Evolutionary conservation across 805 yeast genomes (phyloP).

Genomic region (Grigorovia jiainica): DNA sequence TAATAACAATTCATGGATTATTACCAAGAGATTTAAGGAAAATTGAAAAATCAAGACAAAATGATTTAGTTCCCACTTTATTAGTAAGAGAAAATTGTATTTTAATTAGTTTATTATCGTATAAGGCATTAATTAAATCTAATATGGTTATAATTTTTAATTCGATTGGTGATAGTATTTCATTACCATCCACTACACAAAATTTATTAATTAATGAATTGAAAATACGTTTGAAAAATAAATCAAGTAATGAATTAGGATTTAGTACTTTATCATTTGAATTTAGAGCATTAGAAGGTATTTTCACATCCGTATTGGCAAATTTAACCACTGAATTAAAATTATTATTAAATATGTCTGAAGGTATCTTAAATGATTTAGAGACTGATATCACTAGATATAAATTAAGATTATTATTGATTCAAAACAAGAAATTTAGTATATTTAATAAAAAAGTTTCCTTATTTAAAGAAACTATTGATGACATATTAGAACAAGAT

Average conservation of each 20-base stretch:
- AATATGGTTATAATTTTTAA: constrained; percentile 74
- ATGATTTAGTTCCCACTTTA: constrained; percentile 64
- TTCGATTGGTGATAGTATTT: constrained; percentile 20
- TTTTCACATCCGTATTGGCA: constrained; percentile 68
- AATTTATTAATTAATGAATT: constrained; percentile 19
- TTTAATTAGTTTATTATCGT: constrained; percentile 65
- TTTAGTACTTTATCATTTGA: constrained; percentile 62
- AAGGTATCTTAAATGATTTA: constrained; percentile 62
- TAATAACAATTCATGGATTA: constrained; percentile 64
- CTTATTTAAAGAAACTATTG: constrained; percentile 72
- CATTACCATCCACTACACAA: constrained; percentile 23
- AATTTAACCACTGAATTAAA: constrained; percentile 81
- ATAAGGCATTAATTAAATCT: constrained; percentile 68
- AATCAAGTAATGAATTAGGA: constrained; percentile 13
- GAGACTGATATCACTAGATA: constrained; percentile 77
- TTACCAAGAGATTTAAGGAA: constrained; percentile 87
- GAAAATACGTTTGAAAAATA: constrained; percentile 15
- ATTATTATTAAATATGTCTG: constrained; percentile 67
- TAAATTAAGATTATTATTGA: constrained; percentile 64
- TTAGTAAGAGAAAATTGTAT: constrained; percentile 69
- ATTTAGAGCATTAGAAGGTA: constrained; percentile 81
- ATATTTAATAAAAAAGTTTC: constrained; percentile 79
- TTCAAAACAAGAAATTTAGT: constrained; percentile 76
- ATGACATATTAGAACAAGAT: constrained; percentile 79
- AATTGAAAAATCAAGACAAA: constrained; percentile 60